These are phyloP conservation scores for Gamsiella multidivaricata DNA, from an alignment of 192 early-diverging fungal genomes.

Conservation along the genomic window DNA sequence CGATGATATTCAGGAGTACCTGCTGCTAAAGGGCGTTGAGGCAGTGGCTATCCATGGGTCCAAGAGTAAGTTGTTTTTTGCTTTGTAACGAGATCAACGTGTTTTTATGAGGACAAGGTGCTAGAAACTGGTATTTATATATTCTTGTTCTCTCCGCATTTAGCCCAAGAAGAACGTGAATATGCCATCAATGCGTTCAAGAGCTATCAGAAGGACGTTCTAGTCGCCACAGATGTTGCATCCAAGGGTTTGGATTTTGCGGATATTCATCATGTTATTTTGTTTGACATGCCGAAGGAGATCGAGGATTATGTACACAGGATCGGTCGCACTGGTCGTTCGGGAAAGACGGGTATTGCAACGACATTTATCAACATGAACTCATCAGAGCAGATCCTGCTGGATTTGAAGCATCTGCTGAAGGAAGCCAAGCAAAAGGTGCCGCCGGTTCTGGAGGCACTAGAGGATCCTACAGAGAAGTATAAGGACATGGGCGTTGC, in stretches of 20 bases:
- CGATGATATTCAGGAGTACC: constrained; percentile 97
- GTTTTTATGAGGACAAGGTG: too few relatives aligned
- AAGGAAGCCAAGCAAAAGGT: constrained; percentile 93
- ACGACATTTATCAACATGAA: constrained; percentile 97
- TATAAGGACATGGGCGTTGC: constrained; percentile 77
- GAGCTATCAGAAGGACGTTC: constrained; percentile 90
- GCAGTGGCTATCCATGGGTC: constrained; percentile 95
- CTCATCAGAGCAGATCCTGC: constrained; percentile 91
- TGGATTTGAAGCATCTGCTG: constrained; percentile 94
- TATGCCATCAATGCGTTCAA: constrained; percentile 95
- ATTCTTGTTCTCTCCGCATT: not conserved
- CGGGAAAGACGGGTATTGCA: constrained; percentile 95
- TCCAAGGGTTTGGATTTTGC: constrained; percentile 96
- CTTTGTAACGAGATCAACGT: not conserved
- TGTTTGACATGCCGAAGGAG: constrained; percentile 99
- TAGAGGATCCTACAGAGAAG: constrained; percentile 92
- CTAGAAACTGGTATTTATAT: not conserved
- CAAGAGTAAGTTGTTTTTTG: constrained; percentile 70
- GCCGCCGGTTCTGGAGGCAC: constrained; percentile 83
- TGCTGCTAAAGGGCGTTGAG: constrained; percentile 94
- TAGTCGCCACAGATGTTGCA: constrained; percentile 97
- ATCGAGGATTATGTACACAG: constrained; percentile 99
- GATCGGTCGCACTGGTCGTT: constrained; percentile 97
- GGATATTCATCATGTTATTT: constrained; percentile 97
- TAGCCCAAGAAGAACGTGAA: constrained; percentile 96